Evolutionary conservation across 2,329 filamentous ascomycete species (phyloP), one percentile per base, ranked within the genome.

Genomic region (Fusarium clavum): DNA sequence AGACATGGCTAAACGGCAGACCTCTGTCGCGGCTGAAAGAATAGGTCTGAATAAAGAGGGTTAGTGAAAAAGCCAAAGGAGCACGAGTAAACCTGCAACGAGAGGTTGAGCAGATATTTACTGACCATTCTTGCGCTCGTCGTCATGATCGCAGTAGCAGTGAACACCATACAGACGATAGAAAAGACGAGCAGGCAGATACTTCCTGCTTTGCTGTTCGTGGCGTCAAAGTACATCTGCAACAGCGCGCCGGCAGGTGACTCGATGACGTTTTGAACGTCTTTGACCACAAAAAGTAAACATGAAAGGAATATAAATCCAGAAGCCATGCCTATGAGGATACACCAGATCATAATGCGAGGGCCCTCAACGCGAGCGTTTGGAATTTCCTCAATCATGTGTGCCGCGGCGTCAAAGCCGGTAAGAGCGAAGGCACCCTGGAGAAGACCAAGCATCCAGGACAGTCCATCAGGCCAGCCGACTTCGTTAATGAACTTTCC

Each of bases 401-500:
- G 84, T 6, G 83, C 82, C 6, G 81, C 81, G 12, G 82, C 84
- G 62, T 86, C 84, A 69, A 85, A 85, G 9, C 70, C 83, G 8
- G 83, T 86, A 27, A 86, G 72, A 8, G 82, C 80, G 62, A 86
- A 84, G 0, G 84, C 83, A 2, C 83, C 84, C 71, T 86, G 87
- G 2, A 90, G 78, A 46, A 87, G 76, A 1, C 85, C 85, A n/a
- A 87, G 79, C 52, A 86, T 75, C 85, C 85, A 90, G 5, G 87
- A 82, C 34, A 92, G 76, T 0, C 90, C 90, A 78, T 92, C 88
- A 0, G 90, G 90, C 90, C 90, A 92, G 44, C 89, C 89, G 11
- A 87, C 89, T 48, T 86, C 77, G 70, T 94, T 94, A 76, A 91
- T 86, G 73, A 93, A 93, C 3, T 87, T 79, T 8, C 85, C 83